phyloP scores from a whole-genome alignment of 805 yeast species.

The Metschnikowia santaceciliae region DNA sequence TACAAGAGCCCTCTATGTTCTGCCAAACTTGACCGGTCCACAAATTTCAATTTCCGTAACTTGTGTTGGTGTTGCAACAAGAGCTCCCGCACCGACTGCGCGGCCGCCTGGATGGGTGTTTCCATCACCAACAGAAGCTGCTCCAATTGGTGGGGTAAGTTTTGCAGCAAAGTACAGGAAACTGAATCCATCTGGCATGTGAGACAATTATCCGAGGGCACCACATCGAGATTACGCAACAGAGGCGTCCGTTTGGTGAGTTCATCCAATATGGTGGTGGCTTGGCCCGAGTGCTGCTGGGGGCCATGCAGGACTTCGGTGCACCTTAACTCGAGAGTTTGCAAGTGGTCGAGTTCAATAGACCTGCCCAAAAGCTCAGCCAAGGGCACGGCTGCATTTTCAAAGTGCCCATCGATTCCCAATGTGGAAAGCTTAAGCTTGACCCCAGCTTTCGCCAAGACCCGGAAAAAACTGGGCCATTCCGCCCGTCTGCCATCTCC shows the following conservation, averaged over 20 bases:
- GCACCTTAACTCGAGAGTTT: conserved; percentile 14
- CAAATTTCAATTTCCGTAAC: conserved; percentile 4
- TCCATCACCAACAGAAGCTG: conserved; percentile 7
- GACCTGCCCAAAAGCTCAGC: conserved; percentile 9
- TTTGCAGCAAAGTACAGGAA: background rate
- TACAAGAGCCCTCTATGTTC: background rate
- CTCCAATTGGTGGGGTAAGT: conserved; percentile 8
- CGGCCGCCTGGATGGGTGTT: conserved; percentile 6
- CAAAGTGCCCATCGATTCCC: conserved; percentile 23
- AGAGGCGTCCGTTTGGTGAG: conserved; percentile 6
- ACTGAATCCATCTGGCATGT: conserved; percentile 11
- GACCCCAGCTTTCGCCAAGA: background rate
- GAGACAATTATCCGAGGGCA: conserved; percentile 12
- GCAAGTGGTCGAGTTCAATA: conserved; percentile 15
- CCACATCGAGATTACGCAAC: conserved; percentile 7
- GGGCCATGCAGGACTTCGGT: conserved; percentile 23
- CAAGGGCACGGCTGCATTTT: conserved; percentile 12
- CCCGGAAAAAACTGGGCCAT: conserved; percentile 22
- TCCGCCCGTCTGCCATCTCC: conserved; percentile 9
- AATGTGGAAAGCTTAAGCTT: conserved; percentile 11
- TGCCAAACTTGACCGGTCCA: conserved; percentile 5
- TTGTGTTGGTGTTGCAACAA: conserved; percentile 6
- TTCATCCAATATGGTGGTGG: conserved; percentile 8
- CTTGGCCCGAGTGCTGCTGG: conserved; percentile 11
- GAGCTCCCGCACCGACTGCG: conserved; percentile 1